Base-by-base conservation (phyloP, 768 basidiomycete genomes). In the Collybiopsis confluens region DNA sequence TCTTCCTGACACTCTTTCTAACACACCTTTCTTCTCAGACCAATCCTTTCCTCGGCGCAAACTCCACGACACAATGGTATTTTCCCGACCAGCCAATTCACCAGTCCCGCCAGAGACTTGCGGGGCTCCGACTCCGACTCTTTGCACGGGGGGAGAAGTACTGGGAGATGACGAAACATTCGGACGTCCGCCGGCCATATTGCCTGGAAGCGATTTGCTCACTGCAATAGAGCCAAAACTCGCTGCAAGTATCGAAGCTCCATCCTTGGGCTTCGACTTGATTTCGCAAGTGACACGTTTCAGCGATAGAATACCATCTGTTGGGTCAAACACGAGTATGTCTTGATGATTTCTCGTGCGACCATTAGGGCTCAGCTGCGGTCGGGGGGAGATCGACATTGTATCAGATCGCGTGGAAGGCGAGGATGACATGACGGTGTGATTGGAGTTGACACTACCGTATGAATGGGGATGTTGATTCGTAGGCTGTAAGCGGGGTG, bases 241-340 rank as follows among this genome's bases (percentile, higher is more conserved):
- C n/a, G 56, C 45, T 7, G 36, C 40, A 42, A 56, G 50, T 28
- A 56, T 52, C 23, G 44, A 52, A 11, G 38, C 9, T 20, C 40
- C 50, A 28, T 52, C 50, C 2, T 45, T 45, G 16, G 24, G 30
- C 26, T 45, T 40, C n/a, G 20, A 3, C 26, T 49, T 55, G 42
- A 61, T 66, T 33, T 84, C 80, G 4, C 85, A 54, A 2, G 68
- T 66, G 44, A 88, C 64, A 1, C 86, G 69, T 23, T 82, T 73
- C 42, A 89, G 67, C 0, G 79, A 78, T 20, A 90, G 70, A 2
- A 75, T 67, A 0, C 80, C 79, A 37, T 81, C 79, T 0, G 65
- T 66, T 0, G 85, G 80, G 61, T 90, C 85, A 59, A 90, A 88
- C 2, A 89, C 60, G 16, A 90, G 73, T 2, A 88, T 56, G 54